phyloP scores from a whole-genome alignment of 2,329 filamentous ascomycete species.

The Cadophora sp. region DNA sequence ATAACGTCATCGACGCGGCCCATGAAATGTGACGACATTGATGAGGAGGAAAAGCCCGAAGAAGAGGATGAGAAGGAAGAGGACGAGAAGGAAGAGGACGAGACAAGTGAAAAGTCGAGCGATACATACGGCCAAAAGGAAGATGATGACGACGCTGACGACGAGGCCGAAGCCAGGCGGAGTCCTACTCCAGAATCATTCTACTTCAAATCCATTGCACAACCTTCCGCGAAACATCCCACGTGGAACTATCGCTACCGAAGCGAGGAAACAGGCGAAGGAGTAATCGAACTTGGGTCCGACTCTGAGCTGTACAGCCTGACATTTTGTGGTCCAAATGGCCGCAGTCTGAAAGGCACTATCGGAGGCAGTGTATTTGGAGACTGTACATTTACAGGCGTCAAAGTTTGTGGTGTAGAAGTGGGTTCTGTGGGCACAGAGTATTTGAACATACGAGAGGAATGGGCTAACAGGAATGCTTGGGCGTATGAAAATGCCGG shows the following conservation, averaged over 20 bases:
- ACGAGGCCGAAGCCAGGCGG: conserved; percentile 15
- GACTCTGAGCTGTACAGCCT: conserved; percentile 21
- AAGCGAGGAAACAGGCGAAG: conserved; percentile 22
- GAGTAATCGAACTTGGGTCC: background rate
- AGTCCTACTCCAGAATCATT: conserved; percentile 29
- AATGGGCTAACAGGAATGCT: conserved; percentile 19
- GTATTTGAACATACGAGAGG: conserved; percentile 16
- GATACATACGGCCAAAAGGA: conserved; percentile 12
- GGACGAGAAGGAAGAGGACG: conserved; percentile 5
- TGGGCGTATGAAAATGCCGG: conserved; percentile 11
- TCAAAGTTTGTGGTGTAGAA: conserved; percentile 19
- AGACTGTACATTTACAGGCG: conserved; percentile 24
- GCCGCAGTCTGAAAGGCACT: conserved; percentile 21
- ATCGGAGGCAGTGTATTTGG: conserved; percentile 15
- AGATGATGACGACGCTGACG: conserved; percentile 1
- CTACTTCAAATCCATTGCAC: conserved; percentile 12
- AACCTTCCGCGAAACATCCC: conserved; percentile 17
- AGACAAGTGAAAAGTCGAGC: background rate
- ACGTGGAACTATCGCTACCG: conserved; percentile 28
- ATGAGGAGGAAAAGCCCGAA: conserved; percentile 1
- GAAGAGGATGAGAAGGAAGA: background rate
- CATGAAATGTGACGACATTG: background rate
- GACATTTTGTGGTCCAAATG: conserved; percentile 20
- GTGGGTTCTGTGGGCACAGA: no score
- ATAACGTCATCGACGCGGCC: background rate